Base-by-base conservation (phyloP, 257 asterid species). In the Lycium ferocissimum region DNA sequence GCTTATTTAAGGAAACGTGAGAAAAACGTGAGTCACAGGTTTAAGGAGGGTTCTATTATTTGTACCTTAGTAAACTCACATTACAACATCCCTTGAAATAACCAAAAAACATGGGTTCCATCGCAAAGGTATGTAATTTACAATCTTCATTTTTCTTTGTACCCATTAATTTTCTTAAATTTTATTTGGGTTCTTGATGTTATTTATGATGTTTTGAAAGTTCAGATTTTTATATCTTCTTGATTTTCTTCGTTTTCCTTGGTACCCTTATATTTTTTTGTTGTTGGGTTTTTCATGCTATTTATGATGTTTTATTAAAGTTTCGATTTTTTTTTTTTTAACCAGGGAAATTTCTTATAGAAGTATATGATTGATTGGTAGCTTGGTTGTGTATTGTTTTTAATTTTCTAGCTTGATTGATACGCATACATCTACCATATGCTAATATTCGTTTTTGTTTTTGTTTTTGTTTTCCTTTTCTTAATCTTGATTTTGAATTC, bases 41-140 rank as follows among this genome's bases (percentile, higher is more conserved):
- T 62, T 65, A 61, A 81, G 26, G 26, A 40, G 76, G 84, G 45
- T 61, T 62, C 59, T 81, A 59, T 61, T 18, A 18, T 17, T 26
- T 75, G 7, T 4, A 0, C 1, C 56, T 0, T n/a, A 22, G 2
- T 26, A 26, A 40, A 45, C 18, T 45, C 80, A 45, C 58, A 73
- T 75, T 40, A 22, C 5, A 75, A 15, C 0, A 6, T 49, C 7
- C n/a, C 0, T 51, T 13, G 0, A 54, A 18, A 61, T 49, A 18
- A 45, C 22, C 6, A 11, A 35, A 22, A 81, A 81, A 61, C 6
- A 83, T 83, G 85, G 85, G 81, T 66, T 69, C 80, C 49, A 35
- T 69, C 10, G 85, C 37, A 33, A 83, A 69, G 85, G 85, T 83
- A 83, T 35, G 81, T 73, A 47, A 20, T 20, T 73, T 20, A 2